These are phyloP conservation scores for Nitzschia inconspicua DNA, from an alignment of 108 stramenopile species.

Conservation along the genomic window DNA sequence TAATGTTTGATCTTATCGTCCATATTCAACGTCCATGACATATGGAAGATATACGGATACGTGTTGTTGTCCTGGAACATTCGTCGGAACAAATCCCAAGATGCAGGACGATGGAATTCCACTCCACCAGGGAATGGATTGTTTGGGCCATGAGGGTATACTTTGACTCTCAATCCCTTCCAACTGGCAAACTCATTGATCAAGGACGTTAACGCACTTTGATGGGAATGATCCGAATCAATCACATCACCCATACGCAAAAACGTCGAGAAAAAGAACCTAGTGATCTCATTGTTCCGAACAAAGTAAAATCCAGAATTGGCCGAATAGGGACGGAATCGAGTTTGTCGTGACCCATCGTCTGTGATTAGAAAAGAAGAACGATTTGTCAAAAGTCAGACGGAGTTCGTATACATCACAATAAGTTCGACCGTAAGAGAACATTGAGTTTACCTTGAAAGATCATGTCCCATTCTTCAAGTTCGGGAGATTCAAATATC, in stretches of 20 bases:
- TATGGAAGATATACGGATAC: slow-evolving; percentile 45
- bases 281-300: slow-evolving; percentile 42
- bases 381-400: slow-evolving; percentile 49
- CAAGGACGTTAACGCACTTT: slow-evolving; percentile 45
- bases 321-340: slow-evolving; percentile 56
- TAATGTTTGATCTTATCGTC: slow-evolving; percentile 55
- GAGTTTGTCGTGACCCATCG: slow-evolving; percentile 59
- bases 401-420: no score
- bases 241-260: slow-evolving; percentile 54
- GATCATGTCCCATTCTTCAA: slow-evolving; percentile 53
- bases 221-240: slow-evolving; percentile 44
- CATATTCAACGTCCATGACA: slow-evolving; percentile 70
- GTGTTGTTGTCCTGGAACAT: slow-evolving; percentile 7
- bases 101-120: slow-evolving; percentile 31
- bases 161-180: slow-evolving; percentile 59
- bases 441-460: slow-evolving; percentile 78
- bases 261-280: slow-evolving; percentile 43
- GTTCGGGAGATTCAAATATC: slow-evolving; percentile 40
- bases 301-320: slow-evolving; percentile 40
- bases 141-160: slow-evolving; percentile 30
- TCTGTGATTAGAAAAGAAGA: slow-evolving; percentile 70
- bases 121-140: slow-evolving; percentile 43
- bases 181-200: slow-evolving; percentile 41
- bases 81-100: slow-evolving; percentile 23
- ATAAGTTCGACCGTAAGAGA: no score